Base-by-base conservation (phyloP, 805 yeast genomes). In the Pichia occidentalis region DNA sequence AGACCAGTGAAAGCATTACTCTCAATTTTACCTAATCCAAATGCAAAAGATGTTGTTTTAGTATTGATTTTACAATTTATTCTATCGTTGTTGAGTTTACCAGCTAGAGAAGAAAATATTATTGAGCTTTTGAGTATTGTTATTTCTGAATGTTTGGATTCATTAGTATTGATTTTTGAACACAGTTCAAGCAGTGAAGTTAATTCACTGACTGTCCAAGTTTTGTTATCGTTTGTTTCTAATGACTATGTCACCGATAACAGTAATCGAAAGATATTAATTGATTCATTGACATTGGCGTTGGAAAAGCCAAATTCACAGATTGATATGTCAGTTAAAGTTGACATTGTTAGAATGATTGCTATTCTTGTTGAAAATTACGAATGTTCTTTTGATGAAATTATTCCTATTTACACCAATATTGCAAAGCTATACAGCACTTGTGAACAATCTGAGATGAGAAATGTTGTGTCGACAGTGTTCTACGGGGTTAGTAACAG, bases 31-130 rank as follows among this genome's bases (percentile, higher is more conserved):
- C 60, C 65, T 1, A 72, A 74, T 48, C 54, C 60, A 1, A 67
- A 72, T 39, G 79, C 82, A 3, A 88, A 87, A 52, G 85, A 78
- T 27, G 42, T 76, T 1, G 95, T 86, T 3, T 50, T 80, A 8
- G 50, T 61, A 3, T 57, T 63, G n/a, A 71, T 79, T 8, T 56
- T 83, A 32, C 73, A 71, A 24, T 81, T 81, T 48, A 61, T 75
- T 24, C 57, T 64, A 24, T 57, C 67, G 32, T 61, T 80, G 5
- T 55, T 64, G 3, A 60, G 59, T n/a, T 60, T 65, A 23, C 53
- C 65, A n/a, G 50, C 61, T 2, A 56, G 56, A 5, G 68, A 67
- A 28, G 72, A 70, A 13, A 31, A 48, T 20, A 75, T 67, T 47
- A 63, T 65, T 30, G 66, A 70, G 4, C 59, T 77, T 5, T 63